Base-by-base conservation (phyloP, 306 rosid species). In the Sechiopsis laciniata region DNA sequence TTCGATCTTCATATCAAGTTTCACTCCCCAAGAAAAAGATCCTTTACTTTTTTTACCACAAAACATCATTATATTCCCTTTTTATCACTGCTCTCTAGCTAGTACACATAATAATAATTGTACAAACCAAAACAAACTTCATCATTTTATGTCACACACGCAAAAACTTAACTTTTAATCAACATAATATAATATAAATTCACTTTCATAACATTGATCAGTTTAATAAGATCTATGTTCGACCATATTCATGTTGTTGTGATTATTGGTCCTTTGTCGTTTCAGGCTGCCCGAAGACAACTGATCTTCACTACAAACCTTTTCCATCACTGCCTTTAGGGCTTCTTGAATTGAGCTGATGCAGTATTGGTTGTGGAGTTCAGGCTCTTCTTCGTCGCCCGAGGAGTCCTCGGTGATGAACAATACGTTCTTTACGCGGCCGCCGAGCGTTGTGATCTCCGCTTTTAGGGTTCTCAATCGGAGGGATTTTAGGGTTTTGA, bases 311-410 rank as follows among this genome's bases (percentile, higher is more conserved):
- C 81, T 85, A 24, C 78, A 75, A 17, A 80, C 82, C 82, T 89
- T 92, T 77, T 88, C 97, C 91, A 92, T 92, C 67, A 92, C 95
- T 0, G 85, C 87, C 76, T 84, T 92, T 1, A 92, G 90, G 6
- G 97, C 96, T 63, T 92, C 97, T 29, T 92, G 92, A 69, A 92
- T 86, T 17, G 97, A 85, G 21, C 83, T 86, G 15, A 85, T 83
- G 66, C 95, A 88, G 74, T 81, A 79, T 53, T 88, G 90, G 56
- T 73, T 87, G 45, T 73, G 78, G 1, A 69, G 79, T 16, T 65
- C 19, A 4, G 54, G 15, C 22, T 66, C 72, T 16, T 75, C 74
- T 45, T 77, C 78, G 11, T 60, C 73, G 75, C 5, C 62, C 62
- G 76, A 15, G 62, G 78, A 75, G 10, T 88, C 90, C 4, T 90